These are phyloP conservation scores for Pseudocercospora ulei DNA, from an alignment of 2,329 filamentous ascomycete genomes.

Conservation along the genomic window DNA sequence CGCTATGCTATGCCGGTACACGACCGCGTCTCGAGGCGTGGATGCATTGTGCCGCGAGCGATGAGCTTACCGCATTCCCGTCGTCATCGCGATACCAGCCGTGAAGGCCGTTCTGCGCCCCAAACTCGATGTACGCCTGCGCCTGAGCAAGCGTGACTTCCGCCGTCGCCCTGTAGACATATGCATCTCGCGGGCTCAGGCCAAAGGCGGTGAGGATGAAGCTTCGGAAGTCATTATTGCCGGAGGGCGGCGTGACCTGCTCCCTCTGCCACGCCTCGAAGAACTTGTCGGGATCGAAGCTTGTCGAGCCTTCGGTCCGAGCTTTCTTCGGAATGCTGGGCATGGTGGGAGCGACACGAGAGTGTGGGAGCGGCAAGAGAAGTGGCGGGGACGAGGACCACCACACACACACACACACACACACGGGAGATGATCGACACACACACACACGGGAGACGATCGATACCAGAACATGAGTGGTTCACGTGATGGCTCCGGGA, in stretches of 20 bases:
- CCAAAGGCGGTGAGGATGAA: conserved; percentile 44
- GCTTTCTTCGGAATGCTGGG: conserved; percentile 29
- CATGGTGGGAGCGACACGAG: conserved; percentile 18
- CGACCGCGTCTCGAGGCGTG: conserved; percentile 17
- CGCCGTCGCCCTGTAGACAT: conserved; percentile 45
- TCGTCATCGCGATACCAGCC: conserved; percentile 44
- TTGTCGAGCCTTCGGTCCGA: conserved; percentile 36
- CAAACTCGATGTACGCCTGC: conserved; percentile 43
- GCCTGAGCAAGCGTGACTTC: conserved; percentile 45
- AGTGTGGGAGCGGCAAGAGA: too few species aligned
- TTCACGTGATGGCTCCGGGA: too few species aligned
- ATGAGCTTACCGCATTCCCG: conserved; percentile 33
- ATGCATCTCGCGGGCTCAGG: conserved; percentile 40
- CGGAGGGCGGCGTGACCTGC: conserved; percentile 33
- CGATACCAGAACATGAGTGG: too few species aligned
- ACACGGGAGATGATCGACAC: too few species aligned
- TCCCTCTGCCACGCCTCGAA: conserved; percentile 39
- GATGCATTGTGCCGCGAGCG: background rate
- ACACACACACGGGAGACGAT: too few species aligned
- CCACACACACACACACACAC: too few species aligned
- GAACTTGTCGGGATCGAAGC: conserved; percentile 42
- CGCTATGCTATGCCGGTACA: conserved; percentile 21
- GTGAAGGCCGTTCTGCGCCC: conserved; percentile 42
- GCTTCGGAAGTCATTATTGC: conserved; percentile 40
- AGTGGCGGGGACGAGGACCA: too few species aligned